Evolutionary conservation across 1,284 basidiomycete species (phyloP).

Genomic region (Pseudozyma tsukubaensis): DNA sequence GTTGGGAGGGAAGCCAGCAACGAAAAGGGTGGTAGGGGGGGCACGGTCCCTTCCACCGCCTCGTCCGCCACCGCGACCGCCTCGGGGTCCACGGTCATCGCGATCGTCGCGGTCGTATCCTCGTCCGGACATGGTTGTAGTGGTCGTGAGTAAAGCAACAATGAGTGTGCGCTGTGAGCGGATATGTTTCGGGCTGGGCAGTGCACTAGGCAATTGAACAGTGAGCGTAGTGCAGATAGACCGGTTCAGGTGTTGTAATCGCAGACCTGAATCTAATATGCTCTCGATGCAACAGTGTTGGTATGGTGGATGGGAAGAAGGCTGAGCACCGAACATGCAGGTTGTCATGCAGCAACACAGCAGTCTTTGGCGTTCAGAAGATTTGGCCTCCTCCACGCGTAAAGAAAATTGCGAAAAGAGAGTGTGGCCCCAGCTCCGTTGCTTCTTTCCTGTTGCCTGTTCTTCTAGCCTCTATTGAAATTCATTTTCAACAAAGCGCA

Average conservation of each 20-base stretch:
- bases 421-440: slow-evolving; percentile 1
- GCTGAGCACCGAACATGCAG: slow-evolving; percentile 8
- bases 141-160: not conserved
- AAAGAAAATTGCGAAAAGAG: not conserved
- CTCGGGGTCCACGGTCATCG: slow-evolving; percentile 38
- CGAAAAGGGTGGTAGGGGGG: slow-evolving; percentile 50
- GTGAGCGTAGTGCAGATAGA: not conserved
- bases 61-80: slow-evolving; percentile 24
- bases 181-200: not conserved
- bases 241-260: not conserved
- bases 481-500: not conserved
- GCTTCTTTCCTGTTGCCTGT: not conserved
- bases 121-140: slow-evolving; percentile 31
- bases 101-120: slow-evolving; percentile 43
- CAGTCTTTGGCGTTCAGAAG: slow-evolving; percentile 9
- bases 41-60: slow-evolving; percentile 38
- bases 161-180: not conserved
- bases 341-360: slow-evolving; percentile 1
- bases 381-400: slow-evolving; percentile 7
- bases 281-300: not conserved
- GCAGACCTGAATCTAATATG: not conserved
- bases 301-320: slow-evolving; percentile 10
- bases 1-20: slow-evolving; percentile 57
- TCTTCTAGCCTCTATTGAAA: not conserved
- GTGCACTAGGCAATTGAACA: not conserved